Evolutionary conservation across 2,329 filamentous ascomycete species (phyloP), one percentile per base, ranked within the genome.

Genomic region (Eutypa lata): DNA sequence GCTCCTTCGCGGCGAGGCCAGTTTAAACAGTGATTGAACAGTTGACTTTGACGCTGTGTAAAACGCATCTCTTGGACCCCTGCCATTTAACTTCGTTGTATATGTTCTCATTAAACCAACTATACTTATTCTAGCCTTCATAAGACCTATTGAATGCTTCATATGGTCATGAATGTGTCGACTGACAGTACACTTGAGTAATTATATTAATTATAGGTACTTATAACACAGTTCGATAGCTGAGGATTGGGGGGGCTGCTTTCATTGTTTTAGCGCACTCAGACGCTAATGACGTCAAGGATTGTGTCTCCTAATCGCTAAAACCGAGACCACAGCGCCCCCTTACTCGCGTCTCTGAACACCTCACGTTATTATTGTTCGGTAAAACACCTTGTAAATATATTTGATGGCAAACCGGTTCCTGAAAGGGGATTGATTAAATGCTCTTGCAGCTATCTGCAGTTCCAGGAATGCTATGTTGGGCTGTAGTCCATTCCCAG

Each of bases 231-330:
- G 3, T 21, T 43, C n/a, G 8, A 18, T 19, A n/a, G 2, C n/a
- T 8, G 8, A 7, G n/a, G n/a, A 44, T 44, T 10, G 40, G 11
- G 35, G 19, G 22, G 31, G 19, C 8, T 28, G 1, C 3, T 49
- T 49, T 38, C 19, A 40, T 38, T 45, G 14, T 14, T 33, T 47
- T 10, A 49, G 44, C 42, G 22, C 48, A 14, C 35, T 13, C 35
- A 50, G 44, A 33, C 7, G 28, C 35, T 49, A 35, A 47, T 61
- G 58, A 61, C 56, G 58, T 61, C 55, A 60, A 56, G 48, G 44
- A 58, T 47, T 46, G n/a, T 16, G 37, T 26, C 21, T 13, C 5
- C 16, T 10, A 3, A 40, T 38, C 38, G 47, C 16, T 28, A 38
- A 38, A 38, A 28, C 16, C 7, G 16, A 51, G 50, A 22, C 33